A percentile compares a stretch with the other conserved stretches of the same genome.
Conservation (phyloP, 208 protist genomes). For the Chromosphaera perkinsii region DNA sequence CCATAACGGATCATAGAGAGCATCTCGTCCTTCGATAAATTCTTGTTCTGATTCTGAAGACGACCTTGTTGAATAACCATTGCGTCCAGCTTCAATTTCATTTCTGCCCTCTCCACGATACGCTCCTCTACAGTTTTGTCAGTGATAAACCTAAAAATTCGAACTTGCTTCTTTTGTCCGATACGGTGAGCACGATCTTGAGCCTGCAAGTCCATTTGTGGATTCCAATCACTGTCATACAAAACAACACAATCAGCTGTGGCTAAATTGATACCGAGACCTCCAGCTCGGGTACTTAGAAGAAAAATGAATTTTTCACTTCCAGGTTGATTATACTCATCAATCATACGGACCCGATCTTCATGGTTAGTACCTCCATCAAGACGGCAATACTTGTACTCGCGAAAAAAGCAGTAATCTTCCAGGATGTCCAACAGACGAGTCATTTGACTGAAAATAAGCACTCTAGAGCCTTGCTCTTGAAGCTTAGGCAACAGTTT, state of each 20-base stretch:
- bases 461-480: conserved; percentile 76
- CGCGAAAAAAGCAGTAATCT: conserved; percentile 58
- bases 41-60: conserved; percentile 46
- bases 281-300: conserved; percentile 92
- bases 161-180: conserved; percentile 91
- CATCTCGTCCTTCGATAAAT: conserved; percentile 81
- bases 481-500: conserved; percentile 54
- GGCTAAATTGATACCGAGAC: conserved; percentile 96
- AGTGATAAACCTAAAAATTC: conserved; percentile 78
- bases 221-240: conserved; percentile 98
- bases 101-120: conserved; percentile 91
- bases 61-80: conserved; percentile 78
- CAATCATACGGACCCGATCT: conserved; percentile 26
- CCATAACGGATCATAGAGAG: conserved; percentile 94
- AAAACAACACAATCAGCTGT: conserved; percentile 96
- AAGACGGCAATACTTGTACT: conserved; percentile 63
- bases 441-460: conserved; percentile 87
- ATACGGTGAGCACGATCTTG: conserved; percentile 95
- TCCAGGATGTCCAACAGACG: conserved; percentile 73
- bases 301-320: conserved; percentile 90
- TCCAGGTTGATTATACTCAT: conserved; percentile 44
- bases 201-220: conserved; percentile 87
- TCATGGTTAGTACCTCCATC: conserved; percentile 63
- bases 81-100: conserved; percentile 94
- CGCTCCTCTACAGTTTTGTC: conserved; percentile 94